Evolutionary conservation across 2,329 filamentous ascomycete species (phyloP).

Genomic region (Aspergillus pseudoviridinutans): DNA sequence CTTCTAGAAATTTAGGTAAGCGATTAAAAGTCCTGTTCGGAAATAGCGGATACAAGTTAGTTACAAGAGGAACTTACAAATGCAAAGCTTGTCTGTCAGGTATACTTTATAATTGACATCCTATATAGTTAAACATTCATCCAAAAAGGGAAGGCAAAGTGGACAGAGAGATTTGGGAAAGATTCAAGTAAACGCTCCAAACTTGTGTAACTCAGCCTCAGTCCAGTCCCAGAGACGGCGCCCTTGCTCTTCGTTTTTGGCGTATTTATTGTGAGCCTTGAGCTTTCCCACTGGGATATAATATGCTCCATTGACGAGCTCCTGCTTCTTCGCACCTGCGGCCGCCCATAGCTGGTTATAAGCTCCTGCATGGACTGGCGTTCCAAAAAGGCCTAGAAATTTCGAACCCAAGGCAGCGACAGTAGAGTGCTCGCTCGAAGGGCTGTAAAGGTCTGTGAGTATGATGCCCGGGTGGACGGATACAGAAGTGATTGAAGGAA

Average conservation of each 20-base stretch:
- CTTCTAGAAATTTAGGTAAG: no score
- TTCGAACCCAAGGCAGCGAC: slow-evolving; percentile 9
- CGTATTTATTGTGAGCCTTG: slow-evolving; percentile 25
- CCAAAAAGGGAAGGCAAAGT: no score
- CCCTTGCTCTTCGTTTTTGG: slow-evolving; percentile 21
- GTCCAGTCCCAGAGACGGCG: slow-evolving; percentile 33
- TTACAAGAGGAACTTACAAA: no score
- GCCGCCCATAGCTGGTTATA: slow-evolving; percentile 29
- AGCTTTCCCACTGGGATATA: slow-evolving; percentile 28
- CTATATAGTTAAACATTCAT: no score
- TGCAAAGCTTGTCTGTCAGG: no score
- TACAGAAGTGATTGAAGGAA: slow-evolving; percentile 34
- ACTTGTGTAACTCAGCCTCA: slow-evolving; percentile 22
- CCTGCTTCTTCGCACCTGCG: slow-evolving; percentile 10
- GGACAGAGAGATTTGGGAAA: no score
- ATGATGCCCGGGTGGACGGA: slow-evolving; percentile 47
- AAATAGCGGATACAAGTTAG: no score
- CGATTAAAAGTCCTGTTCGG: no score
- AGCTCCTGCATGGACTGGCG: slow-evolving; percentile 19
- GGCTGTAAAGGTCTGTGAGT: slow-evolving; percentile 27
- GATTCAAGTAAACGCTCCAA: no score
- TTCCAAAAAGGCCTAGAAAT: slow-evolving; percentile 13
- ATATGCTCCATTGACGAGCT: slow-evolving; percentile 25
- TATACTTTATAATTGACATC: no score
- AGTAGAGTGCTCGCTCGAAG: slow-evolving; percentile 10